Evolutionary conservation across 169 alveolate genomes (phyloP).

Genomic region (Theileria orientalis): DNA sequence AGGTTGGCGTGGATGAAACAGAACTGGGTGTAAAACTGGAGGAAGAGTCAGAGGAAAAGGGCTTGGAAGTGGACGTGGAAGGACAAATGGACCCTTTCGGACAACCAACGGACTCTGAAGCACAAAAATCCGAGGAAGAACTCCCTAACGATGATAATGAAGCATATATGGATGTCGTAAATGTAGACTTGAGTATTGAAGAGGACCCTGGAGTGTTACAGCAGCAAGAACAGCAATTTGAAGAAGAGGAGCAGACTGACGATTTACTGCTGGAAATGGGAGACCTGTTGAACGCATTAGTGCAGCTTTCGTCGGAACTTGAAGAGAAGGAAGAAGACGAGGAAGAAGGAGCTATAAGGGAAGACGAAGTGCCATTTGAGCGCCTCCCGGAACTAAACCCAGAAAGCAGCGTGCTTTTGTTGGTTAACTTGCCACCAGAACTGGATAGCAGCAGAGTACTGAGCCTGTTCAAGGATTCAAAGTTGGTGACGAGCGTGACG

Average conservation of each 20-base stretch:
- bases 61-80: not conserved
- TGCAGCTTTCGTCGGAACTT: constrained; percentile 9
- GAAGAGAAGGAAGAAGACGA: constrained; percentile 16
- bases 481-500: constrained; percentile 15
- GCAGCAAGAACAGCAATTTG: not conserved
- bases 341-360: constrained; percentile 65
- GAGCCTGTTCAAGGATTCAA: not conserved
- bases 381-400: constrained; percentile 16
- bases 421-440: constrained; percentile 66
- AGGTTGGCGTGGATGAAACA: too few relatives aligned
- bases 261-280: not conserved
- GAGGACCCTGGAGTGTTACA: not conserved
- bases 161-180: not conserved
- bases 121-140: not conserved
- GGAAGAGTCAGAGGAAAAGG: not conserved
- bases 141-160: not conserved
- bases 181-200: constrained; percentile 15
- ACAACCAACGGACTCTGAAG: too few relatives aligned
- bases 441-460: constrained; percentile 23
- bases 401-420: constrained; percentile 17
- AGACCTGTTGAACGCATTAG: not conserved
- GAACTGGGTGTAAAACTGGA: too few relatives aligned
- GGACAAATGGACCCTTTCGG: too few relatives aligned
- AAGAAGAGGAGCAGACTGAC: not conserved
- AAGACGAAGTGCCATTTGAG: constrained; percentile 65